A percentile compares a stretch with the other conserved stretches of the same genome.
These are phyloP conservation scores for Plantago major DNA, from an alignment of 257 asterid species.

Conservation along the genomic window DNA sequence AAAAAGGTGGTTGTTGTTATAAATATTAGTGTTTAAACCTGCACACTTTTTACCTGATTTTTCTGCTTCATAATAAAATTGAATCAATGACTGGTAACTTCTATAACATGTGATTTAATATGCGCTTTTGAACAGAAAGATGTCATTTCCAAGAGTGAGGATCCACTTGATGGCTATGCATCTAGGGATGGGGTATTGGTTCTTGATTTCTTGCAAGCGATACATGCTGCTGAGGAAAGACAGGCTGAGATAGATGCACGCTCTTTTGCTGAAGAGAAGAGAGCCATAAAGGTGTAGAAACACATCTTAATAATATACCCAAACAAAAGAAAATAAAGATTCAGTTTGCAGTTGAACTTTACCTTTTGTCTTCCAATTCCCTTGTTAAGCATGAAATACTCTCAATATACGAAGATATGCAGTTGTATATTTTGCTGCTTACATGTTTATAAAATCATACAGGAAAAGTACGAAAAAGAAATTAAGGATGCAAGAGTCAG, in stretches of 20 bases:
- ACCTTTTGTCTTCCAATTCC: constrained; percentile 1
- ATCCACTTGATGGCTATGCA: constrained; percentile 49
- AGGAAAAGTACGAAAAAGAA: constrained; percentile 94
- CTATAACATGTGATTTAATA: constrained; percentile 10
- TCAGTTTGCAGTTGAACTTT: constrained; percentile 9
- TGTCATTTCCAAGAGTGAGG: constrained; percentile 41
- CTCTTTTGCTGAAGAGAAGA: constrained; percentile 59
- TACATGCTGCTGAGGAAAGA: constrained; percentile 95
- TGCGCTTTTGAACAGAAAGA: constrained; percentile 41
- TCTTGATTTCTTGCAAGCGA: constrained; percentile 85
- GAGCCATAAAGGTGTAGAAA: constrained; percentile 57
- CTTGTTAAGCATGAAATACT: neutral
- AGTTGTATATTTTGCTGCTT: constrained; percentile 19
- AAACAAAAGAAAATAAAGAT: neutral
- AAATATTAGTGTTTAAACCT: constrained; percentile 3
- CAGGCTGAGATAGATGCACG: constrained; percentile 85
- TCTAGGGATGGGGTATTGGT: constrained; percentile 84
- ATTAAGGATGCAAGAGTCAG: constrained; percentile 93
- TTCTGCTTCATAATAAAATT: constrained; percentile 11
- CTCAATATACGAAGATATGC: constrained; percentile 11
- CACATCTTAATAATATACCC: constrained; percentile 15
- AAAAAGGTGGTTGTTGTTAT: constrained; percentile 38
- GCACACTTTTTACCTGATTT: constrained; percentile 7
- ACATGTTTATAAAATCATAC: constrained; percentile 32
- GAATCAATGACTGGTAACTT: neutral